These are phyloP conservation scores for Epichloe sibirici DNA, from an alignment of 2,329 filamentous ascomycete genomes.

Conservation along the genomic window DNA sequence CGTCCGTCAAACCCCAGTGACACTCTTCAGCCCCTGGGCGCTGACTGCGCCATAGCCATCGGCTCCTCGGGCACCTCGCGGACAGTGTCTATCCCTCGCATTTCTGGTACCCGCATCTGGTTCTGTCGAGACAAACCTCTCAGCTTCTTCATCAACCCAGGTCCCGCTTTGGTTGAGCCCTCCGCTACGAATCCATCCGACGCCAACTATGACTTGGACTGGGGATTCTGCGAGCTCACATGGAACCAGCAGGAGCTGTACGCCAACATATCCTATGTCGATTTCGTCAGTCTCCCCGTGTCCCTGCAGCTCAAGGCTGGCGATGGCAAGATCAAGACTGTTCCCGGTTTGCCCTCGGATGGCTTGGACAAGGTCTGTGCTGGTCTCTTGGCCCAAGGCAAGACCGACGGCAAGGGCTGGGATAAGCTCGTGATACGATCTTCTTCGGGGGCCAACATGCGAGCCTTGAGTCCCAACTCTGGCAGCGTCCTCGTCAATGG, in stretches of 20 bases:
- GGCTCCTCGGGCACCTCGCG: conserved; percentile 47
- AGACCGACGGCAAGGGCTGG: conserved; percentile 37
- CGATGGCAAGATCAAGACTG: conserved; percentile 29
- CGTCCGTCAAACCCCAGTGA: conserved; percentile 46
- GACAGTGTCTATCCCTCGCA: conserved; percentile 53
- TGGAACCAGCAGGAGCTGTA: conserved; percentile 50
- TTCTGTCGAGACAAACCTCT: conserved; percentile 49
- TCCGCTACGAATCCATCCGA: conserved; percentile 55
- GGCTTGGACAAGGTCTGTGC: conserved; percentile 34
- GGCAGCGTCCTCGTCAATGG: conserved; percentile 29
- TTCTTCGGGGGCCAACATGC: conserved; percentile 26
- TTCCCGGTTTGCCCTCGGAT: conserved; percentile 35
- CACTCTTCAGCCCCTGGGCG: conserved; percentile 37
- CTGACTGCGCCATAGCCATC: conserved; percentile 51
- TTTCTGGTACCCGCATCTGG: conserved; percentile 62
- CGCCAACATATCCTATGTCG: conserved; percentile 62
- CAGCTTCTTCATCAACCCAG: conserved; percentile 59
- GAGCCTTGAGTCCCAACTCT: conserved; percentile 41
- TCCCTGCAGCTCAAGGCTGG: conserved; percentile 39
- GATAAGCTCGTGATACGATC: conserved; percentile 35
- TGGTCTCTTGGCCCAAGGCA: conserved; percentile 32
- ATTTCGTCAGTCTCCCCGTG: conserved; percentile 59
- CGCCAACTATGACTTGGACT: conserved; percentile 46
- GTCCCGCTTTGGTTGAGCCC: conserved; percentile 62
- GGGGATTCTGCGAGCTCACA: conserved; percentile 60